Evolutionary conservation across 73 alveolate species (phyloP).

Genomic region (Uronychia setigera): DNA sequence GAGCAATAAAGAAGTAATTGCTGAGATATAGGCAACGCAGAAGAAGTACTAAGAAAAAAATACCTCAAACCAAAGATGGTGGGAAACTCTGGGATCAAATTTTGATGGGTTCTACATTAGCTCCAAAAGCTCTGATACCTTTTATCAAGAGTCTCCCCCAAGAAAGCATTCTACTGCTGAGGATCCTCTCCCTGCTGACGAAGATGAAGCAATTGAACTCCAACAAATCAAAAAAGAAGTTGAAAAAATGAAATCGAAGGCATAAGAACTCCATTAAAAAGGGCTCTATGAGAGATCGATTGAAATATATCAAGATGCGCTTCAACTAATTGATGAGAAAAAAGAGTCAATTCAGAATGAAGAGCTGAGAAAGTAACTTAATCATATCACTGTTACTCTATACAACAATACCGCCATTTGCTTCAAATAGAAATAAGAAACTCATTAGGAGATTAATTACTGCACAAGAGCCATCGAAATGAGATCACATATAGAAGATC

Average conservation of each 20-base stretch:
- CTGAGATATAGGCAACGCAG: constrained; percentile 76
- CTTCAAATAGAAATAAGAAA: constrained; percentile 49
- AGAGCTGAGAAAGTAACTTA: background rate
- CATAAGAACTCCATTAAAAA: constrained; percentile 32
- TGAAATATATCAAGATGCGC: constrained; percentile 15
- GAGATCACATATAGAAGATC: constrained; percentile 7
- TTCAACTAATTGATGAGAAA: background rate
- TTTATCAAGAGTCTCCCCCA: background rate
- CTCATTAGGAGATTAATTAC: too few relatives aligned
- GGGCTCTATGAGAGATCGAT: constrained; percentile 68
- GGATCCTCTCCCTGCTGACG: constrained; percentile 31
- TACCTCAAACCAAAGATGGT: too few relatives aligned
- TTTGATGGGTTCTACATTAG: too few relatives aligned
- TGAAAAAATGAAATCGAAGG: constrained; percentile 33
- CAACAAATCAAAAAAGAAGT: background rate
- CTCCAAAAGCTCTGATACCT: too few relatives aligned
- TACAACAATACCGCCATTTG: constrained; percentile 62
- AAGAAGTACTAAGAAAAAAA: constrained; percentile 59
- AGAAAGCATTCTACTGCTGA: background rate
- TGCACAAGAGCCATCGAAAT: too few relatives aligned
- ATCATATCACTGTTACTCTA: constrained; percentile 29
- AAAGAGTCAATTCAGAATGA: background rate
- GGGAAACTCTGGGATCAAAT: background rate
- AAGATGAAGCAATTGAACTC: constrained; percentile 1
- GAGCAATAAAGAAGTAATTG: constrained; percentile 75